Evolutionary conservation across 306 rosid genomes (phyloP).

Genomic region (Gynostemma pentaphyllum): DNA sequence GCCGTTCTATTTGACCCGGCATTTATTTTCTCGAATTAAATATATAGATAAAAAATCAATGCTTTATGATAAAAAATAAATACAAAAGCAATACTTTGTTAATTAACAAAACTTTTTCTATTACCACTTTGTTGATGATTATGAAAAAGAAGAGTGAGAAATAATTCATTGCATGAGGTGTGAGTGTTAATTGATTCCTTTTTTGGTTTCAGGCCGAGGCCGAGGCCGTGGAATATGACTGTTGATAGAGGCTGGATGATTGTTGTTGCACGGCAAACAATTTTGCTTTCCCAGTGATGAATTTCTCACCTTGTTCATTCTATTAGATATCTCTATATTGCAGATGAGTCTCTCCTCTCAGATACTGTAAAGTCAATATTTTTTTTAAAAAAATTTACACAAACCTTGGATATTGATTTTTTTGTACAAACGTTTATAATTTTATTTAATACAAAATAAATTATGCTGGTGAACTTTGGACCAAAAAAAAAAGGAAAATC

Average conservation of each 20-base stretch:
- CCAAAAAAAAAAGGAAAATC: neutral
- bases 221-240: conserved; percentile 40
- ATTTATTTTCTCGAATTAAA: neutral
- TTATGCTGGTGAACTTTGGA: neutral
- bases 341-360: conserved; percentile 99
- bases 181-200: conserved; percentile 25
- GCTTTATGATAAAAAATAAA: too few species aligned
- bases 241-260: conserved; percentile 17
- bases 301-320: conserved; percentile 54
- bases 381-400: conserved; percentile 25
- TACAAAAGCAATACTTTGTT: neutral
- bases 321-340: conserved; percentile 55
- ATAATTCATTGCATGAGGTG: neutral
- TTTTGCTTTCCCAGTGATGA: conserved; percentile 40
- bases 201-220: conserved; percentile 48
- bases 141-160: neutral
- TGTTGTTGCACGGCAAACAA: conserved; percentile 9
- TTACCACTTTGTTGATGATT: neutral
- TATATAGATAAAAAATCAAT: neutral
- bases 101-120: neutral
- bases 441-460: conserved; percentile 4
- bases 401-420: conserved; percentile 33
- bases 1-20: too few species aligned
- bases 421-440: conserved; percentile 25
- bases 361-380: conserved; percentile 63